Evolutionary conservation across 176 grass and related monocot genomes (phyloP).

Genomic region (barley (Hordeum vulgare)): DNA sequence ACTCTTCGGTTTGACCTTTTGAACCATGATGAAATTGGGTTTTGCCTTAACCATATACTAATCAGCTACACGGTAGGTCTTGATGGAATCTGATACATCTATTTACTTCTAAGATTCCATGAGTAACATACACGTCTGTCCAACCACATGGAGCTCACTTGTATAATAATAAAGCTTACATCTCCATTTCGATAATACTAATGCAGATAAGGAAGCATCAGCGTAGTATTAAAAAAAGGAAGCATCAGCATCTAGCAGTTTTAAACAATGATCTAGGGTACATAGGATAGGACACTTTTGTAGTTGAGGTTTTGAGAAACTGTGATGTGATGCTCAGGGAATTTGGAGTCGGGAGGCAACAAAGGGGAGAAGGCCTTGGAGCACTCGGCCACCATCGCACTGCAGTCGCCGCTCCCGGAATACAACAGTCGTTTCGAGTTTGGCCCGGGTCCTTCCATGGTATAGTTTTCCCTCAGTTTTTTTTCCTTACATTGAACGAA

Average conservation of each 20-base stretch:
- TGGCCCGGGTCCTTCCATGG: constrained; percentile 72
- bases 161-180: constrained; percentile 23
- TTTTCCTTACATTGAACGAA: too few species aligned
- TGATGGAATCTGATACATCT: not conserved
- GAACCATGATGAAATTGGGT: not conserved
- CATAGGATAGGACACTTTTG: not conserved
- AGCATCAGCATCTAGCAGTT: not conserved
- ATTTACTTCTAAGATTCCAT: constrained; percentile 7
- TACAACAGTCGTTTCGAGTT: constrained; percentile 53
- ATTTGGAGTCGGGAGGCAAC: constrained; percentile 25
- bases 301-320: not conserved
- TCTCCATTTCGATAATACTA: not conserved
- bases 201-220: constrained; percentile 1
- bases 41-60: not conserved
- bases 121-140: constrained; percentile 26
- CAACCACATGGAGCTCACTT: constrained; percentile 7
- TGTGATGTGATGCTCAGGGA: constrained; percentile 26
- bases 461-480: constrained; percentile 17
- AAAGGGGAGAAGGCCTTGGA: constrained; percentile 50
- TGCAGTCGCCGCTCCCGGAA: constrained; percentile 44
- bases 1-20: not conserved
- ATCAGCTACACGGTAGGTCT: not conserved
- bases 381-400: constrained; percentile 34
- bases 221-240: not conserved
- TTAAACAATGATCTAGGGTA: not conserved